Conservation (phyloP, 1,284 basidiomycete species). For the Ceratobasidium sp. region DNA sequence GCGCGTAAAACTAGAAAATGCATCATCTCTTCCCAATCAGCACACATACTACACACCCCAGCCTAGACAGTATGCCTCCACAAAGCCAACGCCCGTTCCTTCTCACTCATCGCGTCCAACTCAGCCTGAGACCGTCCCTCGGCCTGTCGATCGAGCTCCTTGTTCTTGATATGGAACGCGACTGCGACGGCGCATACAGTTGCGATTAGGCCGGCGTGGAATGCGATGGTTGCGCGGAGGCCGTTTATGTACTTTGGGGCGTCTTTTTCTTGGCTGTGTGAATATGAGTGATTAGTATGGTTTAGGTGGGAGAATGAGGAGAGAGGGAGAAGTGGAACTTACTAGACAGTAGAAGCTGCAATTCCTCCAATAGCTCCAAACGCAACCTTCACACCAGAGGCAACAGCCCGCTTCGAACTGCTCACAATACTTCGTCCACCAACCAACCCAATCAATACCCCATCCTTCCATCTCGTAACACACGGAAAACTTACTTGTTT, state of each 20-base stretch:
- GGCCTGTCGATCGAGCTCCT: conserved; percentile 28
- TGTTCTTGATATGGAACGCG: conserved; percentile 23
- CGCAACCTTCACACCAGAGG: conserved; percentile 39
- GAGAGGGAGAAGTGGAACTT: not conserved
- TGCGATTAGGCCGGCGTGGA: conserved; percentile 33
- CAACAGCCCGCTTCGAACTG: conserved; percentile 46
- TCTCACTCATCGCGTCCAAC: conserved; percentile 37
- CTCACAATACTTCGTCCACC: conserved; percentile 27
- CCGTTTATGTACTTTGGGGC: conserved; percentile 42
- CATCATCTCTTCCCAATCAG: not conserved
- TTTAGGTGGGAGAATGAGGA: not conserved
- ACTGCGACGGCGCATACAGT: conserved; percentile 21
- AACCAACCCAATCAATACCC: not conserved
- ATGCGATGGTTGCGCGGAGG: conserved; percentile 40
- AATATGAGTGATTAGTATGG: not conserved
- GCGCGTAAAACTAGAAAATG: not conserved
- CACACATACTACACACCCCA: not conserved
- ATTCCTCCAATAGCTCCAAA: conserved; percentile 47
- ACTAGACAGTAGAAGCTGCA: conserved; percentile 44
- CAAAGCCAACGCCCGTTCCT: conserved; percentile 33
- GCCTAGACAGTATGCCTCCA: conserved; percentile 35
- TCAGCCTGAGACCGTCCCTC: not conserved
- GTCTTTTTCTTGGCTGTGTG: conserved; percentile 41
- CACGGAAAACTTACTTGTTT: conserved; percentile 27
- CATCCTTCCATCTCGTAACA: too few species aligned